phyloP scores from a whole-genome alignment of 805 yeast genomes.

The Candida broadrunensis region DNA sequence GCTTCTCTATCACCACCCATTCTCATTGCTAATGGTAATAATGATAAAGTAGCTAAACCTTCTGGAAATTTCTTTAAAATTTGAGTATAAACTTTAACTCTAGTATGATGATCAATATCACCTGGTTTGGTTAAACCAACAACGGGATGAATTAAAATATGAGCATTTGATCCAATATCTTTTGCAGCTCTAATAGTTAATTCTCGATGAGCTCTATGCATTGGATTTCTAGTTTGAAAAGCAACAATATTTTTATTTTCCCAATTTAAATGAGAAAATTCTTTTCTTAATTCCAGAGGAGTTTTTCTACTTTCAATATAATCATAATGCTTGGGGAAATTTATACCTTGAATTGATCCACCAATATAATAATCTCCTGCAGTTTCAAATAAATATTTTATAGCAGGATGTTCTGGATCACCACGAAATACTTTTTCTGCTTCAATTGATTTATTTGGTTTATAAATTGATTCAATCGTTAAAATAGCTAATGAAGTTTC shows the following conservation, averaged over 20 bases:
- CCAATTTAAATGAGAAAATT: conserved; percentile 82
- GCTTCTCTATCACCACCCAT: conserved; percentile 99
- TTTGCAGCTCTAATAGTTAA: conserved; percentile 96
- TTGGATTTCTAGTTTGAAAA: conserved; percentile 97
- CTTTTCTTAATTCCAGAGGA: conserved; percentile 85
- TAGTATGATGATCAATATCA: conserved; percentile 95
- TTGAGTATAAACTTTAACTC: conserved; percentile 93
- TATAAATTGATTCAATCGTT: conserved; percentile 74
- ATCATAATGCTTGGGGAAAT: conserved; percentile 84
- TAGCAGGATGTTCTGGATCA: conserved; percentile 95
- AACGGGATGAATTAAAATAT: conserved; percentile 88
- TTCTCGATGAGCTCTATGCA: conserved; percentile 98
- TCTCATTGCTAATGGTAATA: conserved; percentile 95
- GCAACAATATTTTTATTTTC: conserved; percentile 74
- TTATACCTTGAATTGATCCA: conserved; percentile 81
- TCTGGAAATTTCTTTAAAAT: conserved; percentile 89
- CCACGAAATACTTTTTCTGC: conserved; percentile 91
- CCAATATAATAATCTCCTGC: conserved; percentile 88
- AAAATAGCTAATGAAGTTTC: conserved; percentile 76
- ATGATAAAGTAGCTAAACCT: conserved; percentile 86
- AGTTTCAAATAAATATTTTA: conserved; percentile 63
- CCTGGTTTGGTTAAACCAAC: conserved; percentile 97
- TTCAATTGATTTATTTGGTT: conserved; percentile 76
- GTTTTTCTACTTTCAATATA: conserved; percentile 84
- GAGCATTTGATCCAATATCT: conserved; percentile 74